Conservation (phyloP, 2,329 filamentous ascomycete genomes). For the Hymenoscyphus occultus region DNA sequence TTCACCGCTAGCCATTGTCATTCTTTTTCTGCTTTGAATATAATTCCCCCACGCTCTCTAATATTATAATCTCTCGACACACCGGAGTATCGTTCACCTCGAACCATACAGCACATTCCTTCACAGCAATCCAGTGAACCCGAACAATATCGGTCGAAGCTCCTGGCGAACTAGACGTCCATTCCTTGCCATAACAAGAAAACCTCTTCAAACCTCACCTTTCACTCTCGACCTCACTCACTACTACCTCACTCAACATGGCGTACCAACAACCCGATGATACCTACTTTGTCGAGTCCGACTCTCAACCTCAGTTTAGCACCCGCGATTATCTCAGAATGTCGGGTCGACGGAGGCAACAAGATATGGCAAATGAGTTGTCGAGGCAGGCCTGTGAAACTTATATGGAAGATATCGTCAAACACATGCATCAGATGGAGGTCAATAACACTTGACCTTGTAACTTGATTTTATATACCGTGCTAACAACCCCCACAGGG, state of each 20-base stretch:
- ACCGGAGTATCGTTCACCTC: slow-evolving; percentile 26
- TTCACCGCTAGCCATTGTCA: slow-evolving; percentile 32
- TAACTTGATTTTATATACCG: slow-evolving; percentile 8
- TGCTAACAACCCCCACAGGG: slow-evolving; percentile 47
- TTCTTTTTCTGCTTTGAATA: slow-evolving; percentile 31
- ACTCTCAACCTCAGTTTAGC: slow-evolving; percentile 30
- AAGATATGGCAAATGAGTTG: slow-evolving; percentile 83
- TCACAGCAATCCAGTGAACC: slow-evolving; percentile 29
- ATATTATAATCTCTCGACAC: slow-evolving; percentile 34
- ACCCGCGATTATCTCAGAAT: slow-evolving; percentile 74
- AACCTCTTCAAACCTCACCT: slow-evolving; percentile 15
- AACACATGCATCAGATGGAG: slow-evolving; percentile 96
- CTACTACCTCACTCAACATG: slow-evolving; percentile 30
- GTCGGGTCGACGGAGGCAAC: slow-evolving; percentile 78
- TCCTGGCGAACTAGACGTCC: slow-evolving; percentile 40
- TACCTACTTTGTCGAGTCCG: slow-evolving; percentile 63
- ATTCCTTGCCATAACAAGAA: slow-evolving; percentile 29
- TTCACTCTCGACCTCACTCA: background rate
- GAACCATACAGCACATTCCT: slow-evolving; percentile 32
- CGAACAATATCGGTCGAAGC: slow-evolving; percentile 36
- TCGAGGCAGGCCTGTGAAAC: slow-evolving; percentile 82
- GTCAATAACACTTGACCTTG: slow-evolving; percentile 36
- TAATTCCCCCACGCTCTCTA: slow-evolving; percentile 33
- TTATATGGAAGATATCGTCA: slow-evolving; percentile 90
- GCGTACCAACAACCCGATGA: slow-evolving; percentile 56